A percentile compares a stretch with the other conserved stretches of the same genome.
Evolutionary conservation across 306 rosid genomes (phyloP).

Genomic region (Alnus rubra): DNA sequence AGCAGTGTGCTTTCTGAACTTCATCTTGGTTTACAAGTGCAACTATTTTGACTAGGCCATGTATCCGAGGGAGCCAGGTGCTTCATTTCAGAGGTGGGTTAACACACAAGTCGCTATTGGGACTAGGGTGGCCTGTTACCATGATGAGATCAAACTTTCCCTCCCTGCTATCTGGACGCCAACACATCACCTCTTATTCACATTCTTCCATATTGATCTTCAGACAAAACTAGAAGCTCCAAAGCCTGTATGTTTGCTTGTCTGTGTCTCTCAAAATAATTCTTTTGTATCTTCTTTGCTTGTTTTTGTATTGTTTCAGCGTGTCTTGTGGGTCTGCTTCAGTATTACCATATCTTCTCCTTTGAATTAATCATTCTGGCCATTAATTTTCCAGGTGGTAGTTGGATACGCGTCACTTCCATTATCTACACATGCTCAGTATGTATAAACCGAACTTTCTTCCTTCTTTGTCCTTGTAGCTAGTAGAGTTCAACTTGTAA

Average conservation of each 20-base stretch:
- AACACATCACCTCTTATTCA: conserved; percentile 81
- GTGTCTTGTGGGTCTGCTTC: conserved; percentile 15
- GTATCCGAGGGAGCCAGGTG: conserved; percentile 77
- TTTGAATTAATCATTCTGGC: conserved; percentile 29
- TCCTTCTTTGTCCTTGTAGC: conserved; percentile 18
- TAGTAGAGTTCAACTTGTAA: conserved; percentile 7
- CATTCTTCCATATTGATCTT: conserved; percentile 87
- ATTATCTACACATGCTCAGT: conserved; percentile 93
- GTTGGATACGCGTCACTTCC: conserved; percentile 92
- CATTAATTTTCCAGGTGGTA: conserved; percentile 63
- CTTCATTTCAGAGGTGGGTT: conserved; percentile 70
- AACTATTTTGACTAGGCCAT: conserved; percentile 62
- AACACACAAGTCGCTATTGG: conserved; percentile 93
- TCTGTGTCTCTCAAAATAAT: conserved; percentile 23
- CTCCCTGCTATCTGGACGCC: conserved; percentile 99
- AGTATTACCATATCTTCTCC: conserved; percentile 13
- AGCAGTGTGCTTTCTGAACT: neutral
- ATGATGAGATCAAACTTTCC: conserved; percentile 90
- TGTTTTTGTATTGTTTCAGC: neutral
- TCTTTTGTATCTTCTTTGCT: conserved; percentile 10
- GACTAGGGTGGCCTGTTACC: conserved; percentile 75
- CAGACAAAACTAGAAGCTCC: conserved; percentile 96
- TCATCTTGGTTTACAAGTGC: conserved; percentile 20
- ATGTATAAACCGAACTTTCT: conserved; percentile 46
- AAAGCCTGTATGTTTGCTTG: conserved; percentile 66